phyloP scores from a whole-genome alignment of 176 grass and related monocot genomes.

The Oryza meridionalis region DNA sequence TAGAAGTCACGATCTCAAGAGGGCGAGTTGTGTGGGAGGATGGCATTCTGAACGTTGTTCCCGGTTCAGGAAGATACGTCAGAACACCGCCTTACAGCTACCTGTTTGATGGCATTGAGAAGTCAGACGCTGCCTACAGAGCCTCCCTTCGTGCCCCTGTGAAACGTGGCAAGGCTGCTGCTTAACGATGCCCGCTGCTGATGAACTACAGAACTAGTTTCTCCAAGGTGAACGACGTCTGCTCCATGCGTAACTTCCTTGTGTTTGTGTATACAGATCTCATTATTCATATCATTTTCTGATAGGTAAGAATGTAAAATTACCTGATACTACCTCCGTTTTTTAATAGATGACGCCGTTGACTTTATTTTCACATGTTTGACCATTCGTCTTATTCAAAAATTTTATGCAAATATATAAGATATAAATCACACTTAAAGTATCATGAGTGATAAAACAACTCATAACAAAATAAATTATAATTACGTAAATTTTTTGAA shows the following conservation, averaged over 20 bases:
- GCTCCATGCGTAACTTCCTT: slow-evolving; percentile 22
- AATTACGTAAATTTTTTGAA: too few relatives aligned
- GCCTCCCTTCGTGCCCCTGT: slow-evolving; percentile 83
- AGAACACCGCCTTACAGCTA: slow-evolving; percentile 74
- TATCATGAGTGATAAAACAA: too few relatives aligned
- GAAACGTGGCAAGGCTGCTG: slow-evolving; percentile 43
- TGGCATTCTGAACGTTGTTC: slow-evolving; percentile 56
- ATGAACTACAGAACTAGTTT: slow-evolving; percentile 15
- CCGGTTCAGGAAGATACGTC: slow-evolving; percentile 77
- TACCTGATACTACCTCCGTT: neutral
- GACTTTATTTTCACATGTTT: too few relatives aligned
- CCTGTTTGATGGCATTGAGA: slow-evolving; percentile 85
- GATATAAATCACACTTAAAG: too few relatives aligned
- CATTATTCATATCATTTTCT: slow-evolving; percentile 24
- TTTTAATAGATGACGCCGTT: too few relatives aligned
- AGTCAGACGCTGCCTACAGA: slow-evolving; percentile 64
- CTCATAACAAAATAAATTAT: too few relatives aligned
- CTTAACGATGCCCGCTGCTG: slow-evolving; percentile 28
- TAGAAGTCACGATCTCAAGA: slow-evolving; percentile 86
- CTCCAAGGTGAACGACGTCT: slow-evolving; percentile 7
- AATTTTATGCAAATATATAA: too few relatives aligned
- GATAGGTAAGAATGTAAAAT: slow-evolving; percentile 25
- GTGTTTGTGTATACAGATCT: slow-evolving; percentile 10
- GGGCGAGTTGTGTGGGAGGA: slow-evolving; percentile 88
- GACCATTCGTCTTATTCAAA: too few relatives aligned